Conservation (phyloP, 805 yeast species). For the Sungouiella blattae region DNA sequence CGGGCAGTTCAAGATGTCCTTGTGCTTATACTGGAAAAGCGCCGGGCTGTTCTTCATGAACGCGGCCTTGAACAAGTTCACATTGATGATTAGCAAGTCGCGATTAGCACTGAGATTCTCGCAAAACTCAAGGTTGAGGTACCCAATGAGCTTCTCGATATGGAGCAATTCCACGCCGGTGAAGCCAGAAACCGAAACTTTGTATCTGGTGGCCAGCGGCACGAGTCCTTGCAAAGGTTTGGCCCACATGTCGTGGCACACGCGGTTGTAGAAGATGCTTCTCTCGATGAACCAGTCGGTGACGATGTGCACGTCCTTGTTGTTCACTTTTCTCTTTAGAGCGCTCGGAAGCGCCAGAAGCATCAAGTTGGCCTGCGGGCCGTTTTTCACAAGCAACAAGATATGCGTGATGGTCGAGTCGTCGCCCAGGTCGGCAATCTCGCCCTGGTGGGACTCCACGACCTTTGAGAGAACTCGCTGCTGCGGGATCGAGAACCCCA, state of each 20-base stretch:
- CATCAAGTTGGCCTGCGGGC: conserved; percentile 24
- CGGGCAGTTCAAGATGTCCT: conserved; percentile 34
- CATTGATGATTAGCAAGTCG: conserved; percentile 56
- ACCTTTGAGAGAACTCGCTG: conserved; percentile 35
- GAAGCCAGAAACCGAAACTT: conserved; percentile 66
- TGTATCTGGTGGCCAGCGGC: conserved; percentile 21
- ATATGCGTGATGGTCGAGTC: conserved; percentile 29
- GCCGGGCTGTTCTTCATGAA: conserved; percentile 38
- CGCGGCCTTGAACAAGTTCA: conserved; percentile 41
- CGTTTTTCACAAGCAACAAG: conserved; percentile 28
- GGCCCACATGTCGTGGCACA: conserved; percentile 62
- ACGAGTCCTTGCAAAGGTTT: conserved; percentile 42
- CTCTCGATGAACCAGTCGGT: conserved; percentile 86
- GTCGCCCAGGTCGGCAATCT: conserved; percentile 12
- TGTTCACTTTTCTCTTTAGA: conserved; percentile 21
- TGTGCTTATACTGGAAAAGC: conserved; percentile 34
- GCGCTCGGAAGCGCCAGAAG: conserved; percentile 22
- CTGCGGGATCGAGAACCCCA: conserved; percentile 41
- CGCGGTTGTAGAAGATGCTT: conserved; percentile 52
- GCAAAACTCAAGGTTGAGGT: conserved; percentile 50
- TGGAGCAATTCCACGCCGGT: conserved; percentile 75
- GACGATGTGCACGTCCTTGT: conserved; percentile 30
- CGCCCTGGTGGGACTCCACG: conserved; percentile 46
- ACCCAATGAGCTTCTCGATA: conserved; percentile 55
- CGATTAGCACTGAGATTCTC: conserved; percentile 48